Percentiles rank a stretch among this genome's conserved stretches.
Evolutionary conservation across 805 yeast genomes (phyloP).

Genomic region (Metschnikowia picachoensis): DNA sequence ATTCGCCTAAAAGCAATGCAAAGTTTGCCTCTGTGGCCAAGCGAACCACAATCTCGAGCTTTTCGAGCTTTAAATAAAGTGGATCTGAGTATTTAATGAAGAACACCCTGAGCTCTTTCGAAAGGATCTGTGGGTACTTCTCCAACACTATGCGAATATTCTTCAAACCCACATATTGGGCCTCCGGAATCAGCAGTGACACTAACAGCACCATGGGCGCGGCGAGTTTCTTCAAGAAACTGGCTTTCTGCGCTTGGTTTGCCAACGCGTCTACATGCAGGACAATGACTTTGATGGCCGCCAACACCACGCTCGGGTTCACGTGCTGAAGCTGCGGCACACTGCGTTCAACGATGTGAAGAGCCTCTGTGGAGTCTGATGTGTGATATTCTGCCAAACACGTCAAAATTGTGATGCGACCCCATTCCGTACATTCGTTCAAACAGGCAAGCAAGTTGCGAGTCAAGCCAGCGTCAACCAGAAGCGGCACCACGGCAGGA

Average conservation of each 20-base stretch:
- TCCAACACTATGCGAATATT: constrained; percentile 87
- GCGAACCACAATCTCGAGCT: constrained; percentile 70
- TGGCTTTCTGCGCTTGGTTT: constrained; percentile 33
- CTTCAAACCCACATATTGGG: constrained; percentile 88
- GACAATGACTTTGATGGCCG: constrained; percentile 76
- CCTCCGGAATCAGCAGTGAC: constrained; percentile 81
- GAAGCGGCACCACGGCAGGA: constrained; percentile 35
- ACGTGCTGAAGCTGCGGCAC: constrained; percentile 96
- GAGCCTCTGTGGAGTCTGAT: constrained; percentile 58
- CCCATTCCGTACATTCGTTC: constrained; percentile 99
- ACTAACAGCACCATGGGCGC: constrained; percentile 86
- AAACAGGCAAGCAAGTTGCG: constrained; percentile 73
- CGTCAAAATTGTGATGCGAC: constrained; percentile 82
- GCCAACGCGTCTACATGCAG: constrained; percentile 55
- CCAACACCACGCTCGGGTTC: constrained; percentile 89
- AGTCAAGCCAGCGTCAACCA: constrained; percentile 40
- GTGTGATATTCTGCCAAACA: constrained; percentile 74
- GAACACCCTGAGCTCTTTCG: constrained; percentile 81
- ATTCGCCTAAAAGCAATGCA: constrained; percentile 57
- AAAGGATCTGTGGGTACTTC: constrained; percentile 75
- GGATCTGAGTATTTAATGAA: constrained; percentile 88
- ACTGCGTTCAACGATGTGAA: constrained; percentile 81
- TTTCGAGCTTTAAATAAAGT: constrained; percentile 69
- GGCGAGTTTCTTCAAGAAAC: constrained; percentile 63
- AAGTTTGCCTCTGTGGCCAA: constrained; percentile 60